Percentiles rank a stretch among this genome's conserved stretches.
Conservation (phyloP, 805 yeast genomes). For the Maudiozyma pseudohumilis region DNA sequence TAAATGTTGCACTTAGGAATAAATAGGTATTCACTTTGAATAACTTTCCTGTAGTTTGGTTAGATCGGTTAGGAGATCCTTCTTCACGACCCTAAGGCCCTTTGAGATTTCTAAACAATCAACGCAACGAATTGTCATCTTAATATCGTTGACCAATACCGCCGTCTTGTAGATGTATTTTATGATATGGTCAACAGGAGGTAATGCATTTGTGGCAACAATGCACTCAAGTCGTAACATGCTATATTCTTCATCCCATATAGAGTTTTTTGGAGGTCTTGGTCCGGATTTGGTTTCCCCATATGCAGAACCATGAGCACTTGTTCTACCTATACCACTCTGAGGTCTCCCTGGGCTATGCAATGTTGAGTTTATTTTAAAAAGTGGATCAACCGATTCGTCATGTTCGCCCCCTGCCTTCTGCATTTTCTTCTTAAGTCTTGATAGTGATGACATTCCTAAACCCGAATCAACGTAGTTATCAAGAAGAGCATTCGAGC, state of each 20-base stretch:
- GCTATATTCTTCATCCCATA: constrained; percentile 8
- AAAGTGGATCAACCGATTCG: constrained; percentile 27
- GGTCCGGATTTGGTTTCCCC: not conserved
- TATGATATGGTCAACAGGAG: constrained; percentile 46
- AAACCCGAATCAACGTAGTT: constrained; percentile 20
- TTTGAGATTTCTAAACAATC: constrained; percentile 27
- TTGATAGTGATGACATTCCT: constrained; percentile 23
- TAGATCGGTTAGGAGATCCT: no score
- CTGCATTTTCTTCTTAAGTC: constrained; percentile 19
- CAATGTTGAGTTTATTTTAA: constrained; percentile 6
- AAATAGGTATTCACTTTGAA: no score
- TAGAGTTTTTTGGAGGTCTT: constrained; percentile 8
- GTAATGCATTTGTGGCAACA: constrained; percentile 44
- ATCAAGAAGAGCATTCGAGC: constrained; percentile 13
- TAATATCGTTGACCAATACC: constrained; percentile 52
- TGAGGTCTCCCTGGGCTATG: constrained; percentile 7
- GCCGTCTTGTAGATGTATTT: constrained; percentile 55
- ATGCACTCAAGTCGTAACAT: constrained; percentile 46
- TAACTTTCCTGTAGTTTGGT: no score
- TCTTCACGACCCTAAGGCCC: constrained; percentile 14
- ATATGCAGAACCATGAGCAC: not conserved
- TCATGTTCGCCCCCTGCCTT: constrained; percentile 17
- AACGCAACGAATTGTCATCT: constrained; percentile 37
- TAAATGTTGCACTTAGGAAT: no score
- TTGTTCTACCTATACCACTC: constrained; percentile 1